Evolutionary conservation across 2,329 filamentous ascomycete species (phyloP).

Genomic region (Metarhizium robertsii): DNA sequence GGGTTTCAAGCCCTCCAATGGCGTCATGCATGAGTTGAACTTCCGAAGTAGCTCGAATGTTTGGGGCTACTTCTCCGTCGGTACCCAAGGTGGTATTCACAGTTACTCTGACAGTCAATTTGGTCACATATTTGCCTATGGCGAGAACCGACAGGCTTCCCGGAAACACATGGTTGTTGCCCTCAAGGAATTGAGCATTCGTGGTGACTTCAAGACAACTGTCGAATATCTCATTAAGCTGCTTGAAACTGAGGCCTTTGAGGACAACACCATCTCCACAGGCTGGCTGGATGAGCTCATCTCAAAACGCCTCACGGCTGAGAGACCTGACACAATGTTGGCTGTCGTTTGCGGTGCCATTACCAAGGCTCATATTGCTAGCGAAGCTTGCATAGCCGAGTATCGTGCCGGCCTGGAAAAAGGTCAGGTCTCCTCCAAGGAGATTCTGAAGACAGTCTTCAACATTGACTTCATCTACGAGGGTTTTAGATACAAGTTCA

Average conservation of each 20-base stretch:
- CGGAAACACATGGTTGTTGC: constrained; percentile 99
- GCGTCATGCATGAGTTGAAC: constrained; percentile 98
- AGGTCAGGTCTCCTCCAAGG: constrained; percentile 94
- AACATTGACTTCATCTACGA: constrained; percentile 98
- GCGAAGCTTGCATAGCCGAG: constrained; percentile 77
- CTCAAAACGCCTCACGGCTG: constrained; percentile 91
- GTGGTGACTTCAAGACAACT: constrained; percentile 96
- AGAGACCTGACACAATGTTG: constrained; percentile 85
- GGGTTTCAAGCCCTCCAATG: constrained; percentile 98
- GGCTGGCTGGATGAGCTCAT: constrained; percentile 99
- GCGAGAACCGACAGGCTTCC: constrained; percentile 91
- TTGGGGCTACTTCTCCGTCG: constrained; percentile 99
- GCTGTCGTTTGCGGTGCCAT: constrained; percentile 94
- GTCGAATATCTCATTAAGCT: constrained; percentile 99
- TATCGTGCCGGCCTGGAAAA: constrained; percentile 87
- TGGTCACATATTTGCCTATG: constrained; percentile 98
- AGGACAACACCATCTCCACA: constrained; percentile 98
- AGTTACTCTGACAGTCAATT: constrained; percentile 99
- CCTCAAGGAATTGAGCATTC: constrained; percentile 97
- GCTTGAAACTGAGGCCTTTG: constrained; percentile 93
- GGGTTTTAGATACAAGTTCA: constrained; percentile 94
- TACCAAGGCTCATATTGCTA: constrained; percentile 90
- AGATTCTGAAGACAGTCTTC: constrained; percentile 96
- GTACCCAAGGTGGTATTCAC: constrained; percentile 93
- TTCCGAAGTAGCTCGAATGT: constrained; percentile 98